Percentiles rank a stretch among this genome's conserved stretches.
These are phyloP conservation scores for Fagopyrum esculentum DNA, from an alignment of 148 eudicot species.

Conservation along the genomic window DNA sequence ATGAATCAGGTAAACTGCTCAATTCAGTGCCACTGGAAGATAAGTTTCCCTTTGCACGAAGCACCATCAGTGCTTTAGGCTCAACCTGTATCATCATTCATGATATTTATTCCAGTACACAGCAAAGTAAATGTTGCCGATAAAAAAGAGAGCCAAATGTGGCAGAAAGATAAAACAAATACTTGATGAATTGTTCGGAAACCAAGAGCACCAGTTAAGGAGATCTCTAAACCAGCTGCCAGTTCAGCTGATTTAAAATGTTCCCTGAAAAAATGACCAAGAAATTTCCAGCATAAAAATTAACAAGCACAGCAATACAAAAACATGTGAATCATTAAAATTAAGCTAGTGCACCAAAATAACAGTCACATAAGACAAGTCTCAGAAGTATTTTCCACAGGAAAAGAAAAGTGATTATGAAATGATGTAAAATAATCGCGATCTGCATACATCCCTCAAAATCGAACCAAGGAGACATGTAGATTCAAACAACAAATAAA, in stretches of 20 bases:
- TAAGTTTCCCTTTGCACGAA: slow-evolving; percentile 40
- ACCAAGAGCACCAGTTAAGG: slow-evolving; percentile 84
- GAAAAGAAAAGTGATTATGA: neutral
- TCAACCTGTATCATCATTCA: slow-evolving; percentile 48
- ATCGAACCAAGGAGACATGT: neutral
- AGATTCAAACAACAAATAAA: neutral
- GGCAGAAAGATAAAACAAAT: slow-evolving; percentile 5
- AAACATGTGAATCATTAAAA: neutral
- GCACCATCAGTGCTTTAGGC: slow-evolving; percentile 79
- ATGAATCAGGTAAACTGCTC: slow-evolving; percentile 14
- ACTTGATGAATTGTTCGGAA: slow-evolving; percentile 92
- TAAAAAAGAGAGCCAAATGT: neutral
- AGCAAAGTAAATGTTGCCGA: neutral
- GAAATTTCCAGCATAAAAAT: neutral
- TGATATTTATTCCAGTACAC: slow-evolving; percentile 11
- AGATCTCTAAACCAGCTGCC: slow-evolving; percentile 51
- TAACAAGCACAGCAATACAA: slow-evolving; percentile 4
- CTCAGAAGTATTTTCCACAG: slow-evolving; percentile 2
- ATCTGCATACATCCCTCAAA: neutral
- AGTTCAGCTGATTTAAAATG: slow-evolving; percentile 66
- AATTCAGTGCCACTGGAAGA: slow-evolving; percentile 14
- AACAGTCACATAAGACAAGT: neutral
- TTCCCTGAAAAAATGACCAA: slow-evolving; percentile 29
- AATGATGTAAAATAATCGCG: neutral
- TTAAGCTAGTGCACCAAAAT: neutral